A percentile compares a stretch with the other conserved stretches of the same genome.
Evolutionary conservation across 1,139 yeast genomes (phyloP).

Genomic region (Debaryomyces sp.): DNA sequence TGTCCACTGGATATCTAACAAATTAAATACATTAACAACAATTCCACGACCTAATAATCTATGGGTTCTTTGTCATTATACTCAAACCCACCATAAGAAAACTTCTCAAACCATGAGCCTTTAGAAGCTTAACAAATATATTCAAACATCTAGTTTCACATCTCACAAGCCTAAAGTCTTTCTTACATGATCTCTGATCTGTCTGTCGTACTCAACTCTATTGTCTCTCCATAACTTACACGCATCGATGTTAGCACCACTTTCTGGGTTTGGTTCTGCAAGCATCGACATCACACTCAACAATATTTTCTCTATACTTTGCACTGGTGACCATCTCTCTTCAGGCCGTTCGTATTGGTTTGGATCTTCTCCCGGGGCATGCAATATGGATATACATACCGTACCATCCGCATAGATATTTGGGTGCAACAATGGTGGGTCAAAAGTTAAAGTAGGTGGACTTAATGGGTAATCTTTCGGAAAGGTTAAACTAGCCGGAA

Average conservation of each 20-base stretch:
- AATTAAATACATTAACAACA: neutral
- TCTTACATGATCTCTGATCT: constrained; percentile 66
- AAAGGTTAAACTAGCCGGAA: constrained; percentile 79
- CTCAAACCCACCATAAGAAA: neutral
- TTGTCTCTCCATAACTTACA: constrained; percentile 93
- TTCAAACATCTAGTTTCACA: neutral
- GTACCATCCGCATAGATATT: constrained; percentile 93
- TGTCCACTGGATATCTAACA: neutral
- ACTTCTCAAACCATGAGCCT: neutral
- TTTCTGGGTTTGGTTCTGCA: constrained; percentile 95
- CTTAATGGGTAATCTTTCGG: constrained; percentile 91
- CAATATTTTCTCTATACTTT: constrained; percentile 91
- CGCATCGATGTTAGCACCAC: constrained; percentile 97
- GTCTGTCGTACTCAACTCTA: constrained; percentile 63
- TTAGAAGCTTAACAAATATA: neutral
- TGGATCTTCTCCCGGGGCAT: constrained; percentile 97
- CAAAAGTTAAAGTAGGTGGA: constrained; percentile 85
- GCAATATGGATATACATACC: constrained; percentile 92
- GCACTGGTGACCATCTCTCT: constrained; percentile 98
- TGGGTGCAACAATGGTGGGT: constrained; percentile 88
- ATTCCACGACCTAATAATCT: neutral
- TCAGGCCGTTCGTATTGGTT: constrained; percentile 93
- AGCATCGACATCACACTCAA: constrained; percentile 93
- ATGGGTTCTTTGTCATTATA: neutral
- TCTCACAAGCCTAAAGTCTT: constrained; percentile 62